Evolutionary conservation across 2,329 filamentous ascomycete species (phyloP).

Genomic region (Leptodontidium sp.): DNA sequence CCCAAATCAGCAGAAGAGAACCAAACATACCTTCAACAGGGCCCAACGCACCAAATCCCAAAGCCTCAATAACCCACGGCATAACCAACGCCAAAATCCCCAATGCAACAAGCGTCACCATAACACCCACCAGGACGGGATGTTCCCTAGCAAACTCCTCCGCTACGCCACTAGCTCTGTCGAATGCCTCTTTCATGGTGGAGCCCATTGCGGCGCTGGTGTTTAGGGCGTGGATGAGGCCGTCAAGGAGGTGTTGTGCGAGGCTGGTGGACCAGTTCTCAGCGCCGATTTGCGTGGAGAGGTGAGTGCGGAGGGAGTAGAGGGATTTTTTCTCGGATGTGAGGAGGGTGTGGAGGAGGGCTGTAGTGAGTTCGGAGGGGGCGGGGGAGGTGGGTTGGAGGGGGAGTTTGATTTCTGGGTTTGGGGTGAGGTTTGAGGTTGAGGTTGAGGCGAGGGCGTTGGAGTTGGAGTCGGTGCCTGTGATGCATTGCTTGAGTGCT

Average conservation of each 20-base stretch:
- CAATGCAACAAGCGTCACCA: slow-evolving; percentile 27
- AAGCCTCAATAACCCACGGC: slow-evolving; percentile 27
- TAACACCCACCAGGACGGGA: slow-evolving; percentile 15
- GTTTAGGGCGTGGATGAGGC: slow-evolving; percentile 17
- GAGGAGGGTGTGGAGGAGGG: slow-evolving; percentile 14
- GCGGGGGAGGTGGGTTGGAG: neutral
- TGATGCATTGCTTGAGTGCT: slow-evolving; percentile 2
- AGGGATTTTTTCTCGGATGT: neutral
- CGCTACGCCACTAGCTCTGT: slow-evolving; percentile 11
- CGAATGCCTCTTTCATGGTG: slow-evolving; percentile 28
- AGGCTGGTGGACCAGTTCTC: slow-evolving; percentile 16
- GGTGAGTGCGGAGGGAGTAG: neutral
- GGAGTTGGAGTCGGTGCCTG: neutral
- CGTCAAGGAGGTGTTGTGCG: slow-evolving; percentile 24
- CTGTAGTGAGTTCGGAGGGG: slow-evolving; percentile 14
- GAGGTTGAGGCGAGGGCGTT: neutral
- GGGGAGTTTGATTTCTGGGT: neutral
- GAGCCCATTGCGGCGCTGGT: neutral
- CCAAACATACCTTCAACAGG: slow-evolving; percentile 22
- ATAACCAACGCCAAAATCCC: slow-evolving; percentile 23
- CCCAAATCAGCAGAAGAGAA: neutral
- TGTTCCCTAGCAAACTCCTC: slow-evolving; percentile 22
- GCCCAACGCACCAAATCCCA: slow-evolving; percentile 29
- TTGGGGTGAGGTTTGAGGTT: neutral
- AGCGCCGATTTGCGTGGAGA: slow-evolving; percentile 1